phyloP scores from a whole-genome alignment of 78 protist genomes.

The Guillardia theta region DNA sequence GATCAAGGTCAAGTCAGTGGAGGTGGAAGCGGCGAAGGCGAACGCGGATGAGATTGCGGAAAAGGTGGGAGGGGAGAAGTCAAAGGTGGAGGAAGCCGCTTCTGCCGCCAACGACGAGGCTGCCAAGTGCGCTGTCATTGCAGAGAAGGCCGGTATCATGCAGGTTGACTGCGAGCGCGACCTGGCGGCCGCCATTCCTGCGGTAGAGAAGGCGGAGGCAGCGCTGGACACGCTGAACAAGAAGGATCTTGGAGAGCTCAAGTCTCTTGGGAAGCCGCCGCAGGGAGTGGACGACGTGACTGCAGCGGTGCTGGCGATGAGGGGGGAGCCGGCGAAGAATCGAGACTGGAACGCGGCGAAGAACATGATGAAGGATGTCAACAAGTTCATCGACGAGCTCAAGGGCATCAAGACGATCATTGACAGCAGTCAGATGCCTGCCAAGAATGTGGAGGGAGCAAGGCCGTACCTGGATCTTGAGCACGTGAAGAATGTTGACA shows the following conservation, averaged over 20 bases:
- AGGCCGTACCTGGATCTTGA: conserved; percentile 23
- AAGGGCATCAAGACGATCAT: not conserved
- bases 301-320: conserved; percentile 50
- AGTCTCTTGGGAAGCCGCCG: conserved; percentile 74
- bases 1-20: conserved; percentile 46
- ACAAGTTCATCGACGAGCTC: conserved; percentile 54
- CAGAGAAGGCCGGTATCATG: not conserved
- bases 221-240: conserved; percentile 79
- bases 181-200: conserved; percentile 75
- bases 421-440: conserved; percentile 52
- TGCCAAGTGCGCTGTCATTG: conserved; percentile 45
- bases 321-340: conserved; percentile 25
- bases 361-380: conserved; percentile 51
- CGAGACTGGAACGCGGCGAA: conserved; percentile 56
- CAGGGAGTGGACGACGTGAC: conserved; percentile 59
- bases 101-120: conserved; percentile 61
- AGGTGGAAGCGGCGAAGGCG: conserved; percentile 48
- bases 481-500: conserved; percentile 47
- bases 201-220: conserved; percentile 67
- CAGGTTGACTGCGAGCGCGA: conserved; percentile 60
- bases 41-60: conserved; percentile 56
- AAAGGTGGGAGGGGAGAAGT: conserved; percentile 63
- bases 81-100: conserved; percentile 57
- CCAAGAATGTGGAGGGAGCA: not conserved
- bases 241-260: conserved; percentile 69